Base-by-base conservation (phyloP, 768 basidiomycete species). In the Kwoniella pini region DNA sequence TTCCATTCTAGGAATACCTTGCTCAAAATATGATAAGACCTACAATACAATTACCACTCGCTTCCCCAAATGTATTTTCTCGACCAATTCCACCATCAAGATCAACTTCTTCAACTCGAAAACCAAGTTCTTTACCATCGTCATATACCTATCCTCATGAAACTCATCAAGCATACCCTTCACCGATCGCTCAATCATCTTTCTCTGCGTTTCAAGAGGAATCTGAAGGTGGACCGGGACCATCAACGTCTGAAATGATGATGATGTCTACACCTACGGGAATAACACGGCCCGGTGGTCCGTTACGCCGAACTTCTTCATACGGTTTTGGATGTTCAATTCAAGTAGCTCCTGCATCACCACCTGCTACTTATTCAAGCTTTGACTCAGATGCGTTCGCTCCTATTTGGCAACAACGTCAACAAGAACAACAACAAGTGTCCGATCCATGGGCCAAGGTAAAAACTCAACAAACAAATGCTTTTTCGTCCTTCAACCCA, bases 351-450 rank as follows among this genome's bases (percentile, higher is more conserved):
- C 59, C 62, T 22, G 39, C 59, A 3, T 48, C 48, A 12, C 49
- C 59, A 5, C 33, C 19, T 6, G 49, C 56, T 2, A 46, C 55
- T 3, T 61, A 57, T 36, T 49, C 54, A 3, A 59, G 27, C 1
- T 72, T 72, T 50, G 68, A 67, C 30, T 19, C 50, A 1, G 70
- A 72, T 40, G 70, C 70, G 0, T 72, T 72, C 53, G 70, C 70
- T 5, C 70, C 70, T 0, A 21, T 72, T 13, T 64, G 48, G 44
- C 52, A 67, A 44, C 30, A 64, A 36, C 50, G 45, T 12, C 46
- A 21, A 27, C 54, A 51, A 46, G 38, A 36, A 43, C 51, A 39
- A 10, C 28, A 22, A 30, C 45, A 46, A 27, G 31, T 17, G 15
- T 31, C 43, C 6, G 59, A 61, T 33, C 59, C 59, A 42, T 61